Percentiles rank a stretch among this genome's conserved stretches.
Evolutionary conservation across 768 basidiomycete genomes (phyloP).

Genomic region (Mycena venus): DNA sequence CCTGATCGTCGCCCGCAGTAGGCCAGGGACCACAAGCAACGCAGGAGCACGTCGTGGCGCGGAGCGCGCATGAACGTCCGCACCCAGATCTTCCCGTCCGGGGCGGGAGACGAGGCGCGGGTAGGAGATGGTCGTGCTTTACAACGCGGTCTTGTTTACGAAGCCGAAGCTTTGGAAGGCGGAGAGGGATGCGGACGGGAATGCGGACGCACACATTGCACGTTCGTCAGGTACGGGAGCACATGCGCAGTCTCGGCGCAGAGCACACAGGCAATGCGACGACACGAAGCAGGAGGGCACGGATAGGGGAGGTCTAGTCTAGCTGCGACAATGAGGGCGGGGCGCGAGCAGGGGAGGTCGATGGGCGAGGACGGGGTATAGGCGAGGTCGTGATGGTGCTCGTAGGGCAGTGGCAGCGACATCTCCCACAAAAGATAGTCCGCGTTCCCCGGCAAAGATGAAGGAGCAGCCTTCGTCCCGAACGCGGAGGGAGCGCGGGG

Average conservation of each 20-base stretch:
- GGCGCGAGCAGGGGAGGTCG: not conserved
- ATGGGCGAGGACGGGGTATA: not conserved
- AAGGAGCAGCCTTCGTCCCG: not conserved
- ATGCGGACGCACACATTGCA: not conserved
- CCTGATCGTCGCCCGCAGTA: too few species aligned
- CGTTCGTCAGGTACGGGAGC: not conserved
- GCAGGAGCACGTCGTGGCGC: too few species aligned
- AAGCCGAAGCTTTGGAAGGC: not conserved
- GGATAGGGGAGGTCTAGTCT: not conserved
- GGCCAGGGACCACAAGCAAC: too few species aligned
- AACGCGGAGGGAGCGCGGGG: not conserved
- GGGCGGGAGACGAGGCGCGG: not conserved
- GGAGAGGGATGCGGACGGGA: not conserved
- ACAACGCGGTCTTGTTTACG: not conserved
- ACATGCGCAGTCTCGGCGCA: not conserved
- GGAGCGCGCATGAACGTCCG: not conserved
- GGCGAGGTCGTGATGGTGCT: not conserved
- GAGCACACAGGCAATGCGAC: not conserved
- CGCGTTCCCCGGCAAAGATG: not conserved
- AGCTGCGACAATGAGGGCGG: not conserved
- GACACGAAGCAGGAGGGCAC: not conserved
- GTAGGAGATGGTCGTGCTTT: not conserved
- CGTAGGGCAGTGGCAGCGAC: not conserved
- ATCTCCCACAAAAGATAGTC: not conserved
- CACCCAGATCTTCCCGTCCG: not conserved